Evolutionary conservation across 2,329 filamentous ascomycete species (phyloP), one percentile per base, ranked within the genome.

Genomic region (Botrytis fragariae): DNA sequence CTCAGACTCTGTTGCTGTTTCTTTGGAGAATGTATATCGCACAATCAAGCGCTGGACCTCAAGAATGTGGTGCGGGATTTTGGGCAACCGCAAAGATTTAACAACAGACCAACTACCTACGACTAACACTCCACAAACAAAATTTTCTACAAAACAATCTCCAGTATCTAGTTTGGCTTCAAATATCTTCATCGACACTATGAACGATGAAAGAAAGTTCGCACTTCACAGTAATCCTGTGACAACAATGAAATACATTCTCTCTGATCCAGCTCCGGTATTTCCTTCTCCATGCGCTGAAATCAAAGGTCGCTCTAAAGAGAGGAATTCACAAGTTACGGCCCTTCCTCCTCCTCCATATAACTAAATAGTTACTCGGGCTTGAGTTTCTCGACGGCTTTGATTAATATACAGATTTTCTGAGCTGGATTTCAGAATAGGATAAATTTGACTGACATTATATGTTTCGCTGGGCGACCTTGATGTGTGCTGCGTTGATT

Each of bases 141-240:
- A 20, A 10, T 1, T 2, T n/a, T 3, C 44, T 37, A 4, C 45
- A 3, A 39, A 51, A 37, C 7, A 3, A 9, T 29, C 22, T 39
- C 22, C 14, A 29, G 2, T 25, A 39, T 54, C 8, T 16, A 10
- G 9, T 29, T 7, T 37, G 20, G 6, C 6, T 39, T 0, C 22
- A 1, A 20, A 0, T 1, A 2, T 6, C 0, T 2, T 14, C 25
- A 39, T 12, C 10, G 9, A 4, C 0, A 4, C 35, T 14, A 18
- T 4, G 0, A 8, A 5, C 18, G 29, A 29, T 18, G 32, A 39
- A 20, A 12, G 14, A n/a, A 16, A 22, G 4, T 10, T 4, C 9
- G 5, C n/a, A 42, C 25, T 7, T 57, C 35, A 42, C 25, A 9
- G 29, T 8, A 14, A 18, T 32, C 7, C 35, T 32, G 18, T 5